Conservation (phyloP, 805 yeast genomes). For the Alloascoidea africana region DNA sequence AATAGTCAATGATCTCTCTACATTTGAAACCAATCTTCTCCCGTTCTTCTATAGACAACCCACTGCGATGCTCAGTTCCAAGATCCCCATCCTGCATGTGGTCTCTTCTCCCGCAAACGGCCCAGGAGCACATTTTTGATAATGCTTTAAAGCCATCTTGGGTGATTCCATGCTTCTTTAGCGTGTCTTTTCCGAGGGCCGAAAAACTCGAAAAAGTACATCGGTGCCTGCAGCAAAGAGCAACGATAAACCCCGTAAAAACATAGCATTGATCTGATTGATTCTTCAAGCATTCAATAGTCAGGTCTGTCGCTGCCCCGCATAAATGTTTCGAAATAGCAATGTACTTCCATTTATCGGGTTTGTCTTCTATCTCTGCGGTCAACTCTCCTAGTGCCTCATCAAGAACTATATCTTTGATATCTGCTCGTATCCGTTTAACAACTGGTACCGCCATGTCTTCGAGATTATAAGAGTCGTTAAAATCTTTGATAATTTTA, state of each 20-base stretch:
- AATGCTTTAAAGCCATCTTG: constrained; percentile 23
- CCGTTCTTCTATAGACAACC: constrained; percentile 31
- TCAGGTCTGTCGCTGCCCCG: constrained; percentile 87
- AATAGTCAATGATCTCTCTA: constrained; percentile 60
- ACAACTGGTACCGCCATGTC: constrained; percentile 18
- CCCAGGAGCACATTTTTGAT: constrained; percentile 73
- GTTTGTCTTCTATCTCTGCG: background rate
- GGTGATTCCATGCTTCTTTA: constrained; percentile 16
- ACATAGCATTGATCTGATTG: constrained; percentile 14
- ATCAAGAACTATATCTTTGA: background rate
- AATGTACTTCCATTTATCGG: no score
- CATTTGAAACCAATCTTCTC: constrained; percentile 50
- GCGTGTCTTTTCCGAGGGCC: constrained; percentile 26
- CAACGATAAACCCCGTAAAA: constrained; percentile 53
- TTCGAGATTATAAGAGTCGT: constrained; percentile 12
- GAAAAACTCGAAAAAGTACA: constrained; percentile 49
- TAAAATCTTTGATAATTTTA: constrained; percentile 42
- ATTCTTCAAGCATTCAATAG: constrained; percentile 47
- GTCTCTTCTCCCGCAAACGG: constrained; percentile 53
- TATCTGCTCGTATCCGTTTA: background rate
- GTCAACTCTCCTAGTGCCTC: background rate
- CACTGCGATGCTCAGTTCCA: constrained; percentile 28
- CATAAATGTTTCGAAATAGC: constrained; percentile 82
- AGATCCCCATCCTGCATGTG: constrained; percentile 23
- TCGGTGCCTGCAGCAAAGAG: constrained; percentile 88